phyloP scores from a whole-genome alignment of 2,329 filamentous ascomycete genomes.

The Westerdykella ornata region DNA sequence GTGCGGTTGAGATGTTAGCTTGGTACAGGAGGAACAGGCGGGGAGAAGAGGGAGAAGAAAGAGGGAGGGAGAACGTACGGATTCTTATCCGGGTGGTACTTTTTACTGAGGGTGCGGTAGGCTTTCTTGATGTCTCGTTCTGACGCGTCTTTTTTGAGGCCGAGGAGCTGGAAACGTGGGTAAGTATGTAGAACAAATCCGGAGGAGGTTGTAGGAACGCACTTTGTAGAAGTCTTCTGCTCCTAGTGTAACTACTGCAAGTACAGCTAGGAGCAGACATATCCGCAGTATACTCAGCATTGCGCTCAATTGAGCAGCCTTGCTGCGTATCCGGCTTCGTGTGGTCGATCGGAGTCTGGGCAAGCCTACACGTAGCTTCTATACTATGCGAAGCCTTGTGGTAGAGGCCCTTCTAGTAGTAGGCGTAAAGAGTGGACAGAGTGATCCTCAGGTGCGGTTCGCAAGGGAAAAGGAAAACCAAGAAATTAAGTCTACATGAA shows the following conservation, averaged over 20 bases:
- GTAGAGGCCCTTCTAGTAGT: no score
- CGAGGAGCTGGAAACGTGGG: constrained; percentile 58
- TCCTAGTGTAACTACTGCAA: constrained; percentile 41
- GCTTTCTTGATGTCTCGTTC: constrained; percentile 90
- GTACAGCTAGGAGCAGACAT: constrained; percentile 38
- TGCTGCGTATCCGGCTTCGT: neutral
- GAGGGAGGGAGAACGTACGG: constrained; percentile 56
- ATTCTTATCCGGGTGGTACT: constrained; percentile 97
- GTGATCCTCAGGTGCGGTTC: no score
- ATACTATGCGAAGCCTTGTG: no score
- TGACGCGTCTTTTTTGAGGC: constrained; percentile 68
- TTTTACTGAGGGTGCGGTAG: constrained; percentile 87
- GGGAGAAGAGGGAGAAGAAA: neutral
- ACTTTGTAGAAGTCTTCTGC: constrained; percentile 76
- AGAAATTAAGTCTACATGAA: no score
- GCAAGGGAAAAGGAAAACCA: no score
- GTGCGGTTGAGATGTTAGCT: constrained; percentile 8
- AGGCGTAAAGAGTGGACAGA: no score
- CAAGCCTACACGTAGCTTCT: no score
- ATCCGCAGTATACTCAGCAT: constrained; percentile 31
- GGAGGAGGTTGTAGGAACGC: constrained; percentile 9
- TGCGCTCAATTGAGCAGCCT: neutral
- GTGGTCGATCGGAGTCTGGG: neutral
- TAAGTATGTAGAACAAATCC: constrained; percentile 11
- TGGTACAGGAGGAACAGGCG: neutral